These are phyloP conservation scores for Alternaria panax DNA, from an alignment of 2,329 filamentous ascomycete genomes.

Conservation along the genomic window DNA sequence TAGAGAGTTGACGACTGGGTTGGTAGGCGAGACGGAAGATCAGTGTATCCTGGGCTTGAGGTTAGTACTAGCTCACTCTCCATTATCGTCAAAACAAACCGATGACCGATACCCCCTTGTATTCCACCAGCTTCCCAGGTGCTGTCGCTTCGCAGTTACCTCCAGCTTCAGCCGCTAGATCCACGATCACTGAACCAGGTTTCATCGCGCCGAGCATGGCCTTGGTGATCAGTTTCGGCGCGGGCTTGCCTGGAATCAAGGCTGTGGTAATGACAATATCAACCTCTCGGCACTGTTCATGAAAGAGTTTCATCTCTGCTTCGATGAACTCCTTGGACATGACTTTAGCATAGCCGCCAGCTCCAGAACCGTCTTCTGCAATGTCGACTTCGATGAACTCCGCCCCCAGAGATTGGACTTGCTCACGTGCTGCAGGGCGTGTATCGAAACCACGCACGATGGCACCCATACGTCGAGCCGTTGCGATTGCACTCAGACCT, in stretches of 20 bases:
- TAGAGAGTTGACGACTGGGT: slow-evolving; percentile 91
- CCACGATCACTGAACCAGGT: slow-evolving; percentile 86
- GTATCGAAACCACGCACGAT: slow-evolving; percentile 92
- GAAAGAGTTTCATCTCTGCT: slow-evolving; percentile 91
- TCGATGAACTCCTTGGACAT: slow-evolving; percentile 95
- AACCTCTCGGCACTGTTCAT: slow-evolving; percentile 84
- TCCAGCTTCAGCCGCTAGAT: slow-evolving; percentile 85
- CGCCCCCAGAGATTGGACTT: slow-evolving; percentile 87
- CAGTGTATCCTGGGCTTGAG: slow-evolving; percentile 69
- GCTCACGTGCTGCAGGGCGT: slow-evolving; percentile 84
- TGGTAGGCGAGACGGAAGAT: slow-evolving; percentile 83
- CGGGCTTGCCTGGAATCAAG: slow-evolving; percentile 83
- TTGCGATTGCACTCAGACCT: slow-evolving; percentile 86
- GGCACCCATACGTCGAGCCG: slow-evolving; percentile 81
- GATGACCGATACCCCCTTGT: slow-evolving; percentile 84
- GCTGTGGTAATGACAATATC: slow-evolving; percentile 94
- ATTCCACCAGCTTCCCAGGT: slow-evolving; percentile 72
- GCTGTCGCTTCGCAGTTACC: slow-evolving; percentile 87
- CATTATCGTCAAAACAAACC: slow-evolving; percentile 57
- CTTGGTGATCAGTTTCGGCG: slow-evolving; percentile 84
- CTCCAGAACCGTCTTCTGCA: slow-evolving; percentile 82
- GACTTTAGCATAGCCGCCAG: slow-evolving; percentile 88
- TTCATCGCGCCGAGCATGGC: slow-evolving; percentile 85
- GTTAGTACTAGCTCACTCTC: slow-evolving; percentile 45
- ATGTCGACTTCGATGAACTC: slow-evolving; percentile 90